Evolutionary conservation across 2,329 filamentous ascomycete genomes (phyloP).

Genomic region (Mariannaea sp.): DNA sequence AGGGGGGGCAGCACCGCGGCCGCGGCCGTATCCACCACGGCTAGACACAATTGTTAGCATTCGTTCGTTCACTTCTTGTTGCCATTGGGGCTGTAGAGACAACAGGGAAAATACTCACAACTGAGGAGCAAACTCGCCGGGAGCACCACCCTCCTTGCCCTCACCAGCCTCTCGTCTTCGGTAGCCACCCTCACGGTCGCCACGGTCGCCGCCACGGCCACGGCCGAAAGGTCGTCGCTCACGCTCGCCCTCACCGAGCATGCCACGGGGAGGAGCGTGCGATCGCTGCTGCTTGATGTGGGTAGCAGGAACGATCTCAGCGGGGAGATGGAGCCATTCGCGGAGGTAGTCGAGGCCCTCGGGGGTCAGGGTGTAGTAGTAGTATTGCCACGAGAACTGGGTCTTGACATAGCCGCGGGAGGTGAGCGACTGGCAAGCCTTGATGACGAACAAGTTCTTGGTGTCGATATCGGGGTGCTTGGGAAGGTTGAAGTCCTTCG

Average conservation of each 20-base stretch:
- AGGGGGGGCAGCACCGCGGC: slow-evolving; percentile 77
- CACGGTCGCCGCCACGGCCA: slow-evolving; percentile 75
- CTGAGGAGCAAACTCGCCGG: slow-evolving; percentile 88
- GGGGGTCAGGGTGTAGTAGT: slow-evolving; percentile 99
- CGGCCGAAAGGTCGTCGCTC: slow-evolving; percentile 85
- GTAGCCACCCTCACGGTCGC: slow-evolving; percentile 89
- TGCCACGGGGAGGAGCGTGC: slow-evolving; percentile 96
- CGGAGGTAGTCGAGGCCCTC: slow-evolving; percentile 99
- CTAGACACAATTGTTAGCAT: slow-evolving; percentile 52
- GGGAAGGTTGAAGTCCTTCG: slow-evolving; percentile 98
- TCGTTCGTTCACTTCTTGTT: slow-evolving; percentile 1
- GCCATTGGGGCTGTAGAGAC: not conserved
- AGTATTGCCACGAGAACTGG: slow-evolving; percentile 99
- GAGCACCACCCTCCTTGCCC: slow-evolving; percentile 89
- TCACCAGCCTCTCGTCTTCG: slow-evolving; percentile 85
- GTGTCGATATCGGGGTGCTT: slow-evolving; percentile 99
- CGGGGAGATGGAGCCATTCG: slow-evolving; percentile 99
- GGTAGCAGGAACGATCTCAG: slow-evolving; percentile 98
- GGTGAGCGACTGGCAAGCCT: slow-evolving; percentile 97
- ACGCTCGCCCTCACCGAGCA: slow-evolving; percentile 87
- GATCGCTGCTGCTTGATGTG: slow-evolving; percentile 99
- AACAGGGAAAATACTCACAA: slow-evolving; percentile 70
- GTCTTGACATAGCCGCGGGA: slow-evolving; percentile 99
- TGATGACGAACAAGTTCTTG: slow-evolving; percentile 99
- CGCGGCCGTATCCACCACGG: slow-evolving; percentile 89